A percentile compares a stretch with the other conserved stretches of the same genome.
Conservation (phyloP, 495 filamentous ascomycete genomes). For the Aspergillus affinis region DNA sequence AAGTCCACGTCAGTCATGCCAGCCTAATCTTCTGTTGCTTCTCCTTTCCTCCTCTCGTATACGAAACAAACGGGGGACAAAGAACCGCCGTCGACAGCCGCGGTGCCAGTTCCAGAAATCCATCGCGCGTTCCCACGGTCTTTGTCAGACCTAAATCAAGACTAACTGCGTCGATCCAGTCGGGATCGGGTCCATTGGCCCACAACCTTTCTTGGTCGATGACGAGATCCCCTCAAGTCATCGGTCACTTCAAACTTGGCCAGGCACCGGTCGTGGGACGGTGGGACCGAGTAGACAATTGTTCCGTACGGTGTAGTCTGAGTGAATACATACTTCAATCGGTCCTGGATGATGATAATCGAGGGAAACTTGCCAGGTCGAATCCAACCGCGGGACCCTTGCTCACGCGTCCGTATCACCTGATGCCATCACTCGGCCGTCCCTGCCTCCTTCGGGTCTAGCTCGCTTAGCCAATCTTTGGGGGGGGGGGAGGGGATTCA, state of each 20-base stretch:
- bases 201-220: neutral
- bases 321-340: too few species aligned
- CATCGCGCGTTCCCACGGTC: neutral
- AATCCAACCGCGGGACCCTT: neutral
- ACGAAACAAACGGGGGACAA: constrained; percentile 8
- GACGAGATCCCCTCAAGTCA: neutral
- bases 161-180: constrained; percentile 3
- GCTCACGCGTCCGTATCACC: constrained; percentile 20
- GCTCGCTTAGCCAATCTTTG: too few species aligned
- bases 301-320: neutral
- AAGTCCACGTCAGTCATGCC: constrained; percentile 11
- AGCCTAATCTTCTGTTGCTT: neutral
- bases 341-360: too few species aligned
- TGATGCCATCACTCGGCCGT: constrained; percentile 8
- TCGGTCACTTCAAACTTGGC: neutral
- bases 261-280: neutral
- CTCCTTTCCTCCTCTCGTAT: neutral
- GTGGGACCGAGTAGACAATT: neutral
- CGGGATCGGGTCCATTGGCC: neutral
- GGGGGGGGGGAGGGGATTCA: too few species aligned
- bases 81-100: constrained; percentile 7
- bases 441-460: neutral
- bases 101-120: neutral
- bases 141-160: constrained; percentile 5
- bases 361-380: too few species aligned